phyloP scores from a whole-genome alignment of 2,329 filamentous ascomycete species.

The Colletotrichum chrysophilum region DNA sequence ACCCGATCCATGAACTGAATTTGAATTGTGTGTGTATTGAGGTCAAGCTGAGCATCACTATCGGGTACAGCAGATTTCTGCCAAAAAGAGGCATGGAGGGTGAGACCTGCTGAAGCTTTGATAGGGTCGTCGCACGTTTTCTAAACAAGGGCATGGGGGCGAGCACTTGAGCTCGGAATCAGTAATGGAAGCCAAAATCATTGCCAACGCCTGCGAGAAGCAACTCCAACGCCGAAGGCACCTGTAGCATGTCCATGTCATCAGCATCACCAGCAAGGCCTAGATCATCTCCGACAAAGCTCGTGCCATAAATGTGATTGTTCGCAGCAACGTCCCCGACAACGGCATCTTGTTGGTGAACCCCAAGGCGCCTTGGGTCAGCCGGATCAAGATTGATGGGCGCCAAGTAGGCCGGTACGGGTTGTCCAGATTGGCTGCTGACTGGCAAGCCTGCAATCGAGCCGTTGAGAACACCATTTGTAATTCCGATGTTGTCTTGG shows the following conservation, averaged over 20 bases:
- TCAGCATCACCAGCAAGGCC: constrained; percentile 13
- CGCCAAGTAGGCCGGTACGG: neutral
- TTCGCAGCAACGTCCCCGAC: neutral
- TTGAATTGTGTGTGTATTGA: neutral
- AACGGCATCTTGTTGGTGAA: neutral
- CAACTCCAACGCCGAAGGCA: constrained; percentile 35
- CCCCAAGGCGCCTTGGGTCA: neutral
- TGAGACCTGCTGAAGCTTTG: neutral
- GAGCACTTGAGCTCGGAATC: neutral
- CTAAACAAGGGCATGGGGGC: neutral
- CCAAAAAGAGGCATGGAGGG: neutral
- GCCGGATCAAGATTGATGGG: neutral
- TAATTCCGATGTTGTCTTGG: neutral
- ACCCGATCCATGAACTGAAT: neutral
- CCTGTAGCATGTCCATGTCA: constrained; percentile 26
- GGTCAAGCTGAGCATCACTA: neutral
- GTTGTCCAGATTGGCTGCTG: neutral
- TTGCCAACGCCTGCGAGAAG: constrained; percentile 32
- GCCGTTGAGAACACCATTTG: neutral
- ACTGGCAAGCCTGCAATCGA: neutral
- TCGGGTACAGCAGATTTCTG: neutral
- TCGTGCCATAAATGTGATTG: neutral
- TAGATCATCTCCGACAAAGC: constrained; percentile 3
- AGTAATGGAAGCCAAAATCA: constrained; percentile 7
- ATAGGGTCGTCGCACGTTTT: neutral